These are phyloP conservation scores for Xylaria longipes DNA, from an alignment of 495 filamentous ascomycete species.

Conservation along the genomic window DNA sequence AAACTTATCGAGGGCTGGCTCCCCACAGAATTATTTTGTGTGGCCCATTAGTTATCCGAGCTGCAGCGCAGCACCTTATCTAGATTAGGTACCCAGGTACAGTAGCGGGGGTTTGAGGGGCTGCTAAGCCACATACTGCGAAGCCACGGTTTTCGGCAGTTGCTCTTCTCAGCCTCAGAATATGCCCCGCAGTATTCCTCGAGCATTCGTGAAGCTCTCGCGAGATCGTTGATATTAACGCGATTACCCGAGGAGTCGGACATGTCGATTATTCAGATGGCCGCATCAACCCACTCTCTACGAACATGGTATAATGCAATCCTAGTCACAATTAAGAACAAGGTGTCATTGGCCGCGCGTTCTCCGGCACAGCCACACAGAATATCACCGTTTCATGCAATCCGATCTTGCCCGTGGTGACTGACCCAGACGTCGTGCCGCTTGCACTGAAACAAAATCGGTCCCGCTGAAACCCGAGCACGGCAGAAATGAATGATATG, in stretches of 20 bases:
- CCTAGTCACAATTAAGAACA: background rate
- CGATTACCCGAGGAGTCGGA: background rate
- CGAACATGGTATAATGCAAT: background rate
- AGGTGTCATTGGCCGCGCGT: background rate
- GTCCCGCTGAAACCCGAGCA: background rate
- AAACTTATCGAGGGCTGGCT: background rate
- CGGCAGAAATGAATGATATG: too few species aligned
- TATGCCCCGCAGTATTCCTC: background rate
- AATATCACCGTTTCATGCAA: constrained; percentile 4
- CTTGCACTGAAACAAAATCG: constrained; percentile 1
- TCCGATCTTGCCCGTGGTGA: constrained; percentile 1
- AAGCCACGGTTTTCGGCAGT: background rate
- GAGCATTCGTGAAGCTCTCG: background rate
- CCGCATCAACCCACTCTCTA: background rate
- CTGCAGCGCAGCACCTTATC: background rate
- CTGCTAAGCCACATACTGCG: constrained; percentile 8
- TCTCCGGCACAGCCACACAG: background rate
- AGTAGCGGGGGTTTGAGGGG: background rate
- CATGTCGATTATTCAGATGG: background rate
- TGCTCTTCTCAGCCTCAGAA: constrained; percentile 1
- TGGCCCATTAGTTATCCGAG: background rate
- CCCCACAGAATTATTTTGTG: constrained; percentile 28
- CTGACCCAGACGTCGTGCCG: background rate
- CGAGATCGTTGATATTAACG: background rate
- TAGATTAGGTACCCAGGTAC: background rate